Evolutionary conservation across 2,329 filamentous ascomycete genomes (phyloP).

Genomic region (Hypoxylon rubiginosum): DNA sequence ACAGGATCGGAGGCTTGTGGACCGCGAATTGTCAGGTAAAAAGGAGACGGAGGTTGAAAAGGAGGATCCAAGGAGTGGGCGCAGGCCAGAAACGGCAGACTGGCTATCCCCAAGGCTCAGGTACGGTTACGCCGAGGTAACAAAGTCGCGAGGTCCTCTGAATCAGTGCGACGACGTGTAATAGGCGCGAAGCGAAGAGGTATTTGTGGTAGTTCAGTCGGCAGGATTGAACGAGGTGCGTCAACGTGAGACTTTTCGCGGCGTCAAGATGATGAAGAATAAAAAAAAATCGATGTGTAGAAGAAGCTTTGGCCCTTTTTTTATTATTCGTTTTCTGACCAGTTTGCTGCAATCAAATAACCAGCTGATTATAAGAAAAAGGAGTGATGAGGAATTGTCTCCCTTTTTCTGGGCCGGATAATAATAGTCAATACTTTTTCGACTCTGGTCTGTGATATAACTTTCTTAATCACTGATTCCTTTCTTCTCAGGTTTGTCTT

Average conservation of each 20-base stretch:
- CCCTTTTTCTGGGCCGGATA: slow-evolving; percentile 8
- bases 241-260: slow-evolving; percentile 50
- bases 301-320: slow-evolving; percentile 32
- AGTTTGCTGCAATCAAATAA: slow-evolving; percentile 35
- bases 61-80: slow-evolving; percentile 43
- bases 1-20: slow-evolving; percentile 47
- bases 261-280: slow-evolving; percentile 9
- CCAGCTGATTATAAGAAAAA: slow-evolving; percentile 8
- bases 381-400: slow-evolving; percentile 8
- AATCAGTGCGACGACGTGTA: slow-evolving; percentile 50
- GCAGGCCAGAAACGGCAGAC: slow-evolving; percentile 42
- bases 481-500: slow-evolving; percentile 34
- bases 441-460: slow-evolving; percentile 13
- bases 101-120: slow-evolving; percentile 45
- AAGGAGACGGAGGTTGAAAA: slow-evolving; percentile 36
- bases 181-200: slow-evolving; percentile 42
- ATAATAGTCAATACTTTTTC: slow-evolving; percentile 20
- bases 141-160: slow-evolving; percentile 46
- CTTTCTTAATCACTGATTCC: slow-evolving; percentile 25
- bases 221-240: slow-evolving; percentile 40
- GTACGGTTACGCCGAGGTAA: slow-evolving; percentile 48
- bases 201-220: slow-evolving; percentile 41
- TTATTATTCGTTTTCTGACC: slow-evolving; percentile 26
- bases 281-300: slow-evolving; percentile 34
- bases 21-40: slow-evolving; percentile 34